Evolutionary conservation across 345 rosid species (phyloP), one percentile per base, ranked within the genome.

Genomic region (Raphanus sativus): DNA sequence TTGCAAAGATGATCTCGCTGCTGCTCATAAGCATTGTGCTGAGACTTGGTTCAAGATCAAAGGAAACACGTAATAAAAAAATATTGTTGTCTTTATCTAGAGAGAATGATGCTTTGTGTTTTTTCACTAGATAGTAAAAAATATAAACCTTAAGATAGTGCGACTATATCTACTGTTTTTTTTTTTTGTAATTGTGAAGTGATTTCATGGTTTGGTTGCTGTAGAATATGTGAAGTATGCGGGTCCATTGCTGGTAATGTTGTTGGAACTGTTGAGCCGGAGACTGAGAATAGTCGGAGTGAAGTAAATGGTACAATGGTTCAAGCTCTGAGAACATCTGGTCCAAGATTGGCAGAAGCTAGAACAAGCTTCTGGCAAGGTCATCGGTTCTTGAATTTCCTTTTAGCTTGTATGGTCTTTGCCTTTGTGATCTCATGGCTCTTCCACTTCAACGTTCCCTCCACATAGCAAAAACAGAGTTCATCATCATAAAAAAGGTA

Each of bases 351-450:
- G 3, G 62, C 61, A 1, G 90, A 87, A 63, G 76, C 77, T 21
- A 80, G 87, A 74, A 80, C 87, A 74, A 86, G 80, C 85, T 89
- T 89, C 70, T 89, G 93, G 95, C 91, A 85, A 68, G 98, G 97
- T 11, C 96, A 89, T 62, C 81, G 92, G 56, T 88, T 91, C 87
- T 84, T 93, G 77, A 93, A 91, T 81, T 91, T 93, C 85, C 89
- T 93, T 28, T 86, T 93, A 11, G 97, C 97, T 3, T 91, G 95
- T 64, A 93, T 93, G 93, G 96, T 93, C 26, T 91, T 93, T 65
- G 97, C 98, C 33, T 93, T 93, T 71, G 95, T 93, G 8, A 87
- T 93, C 80, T 93, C 98, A 38, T 93, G 98, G 98, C 92, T 93
- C 68, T 88, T 93, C 72, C 98, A 89, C 84, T 91, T 93, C 88